Percentiles rank a stretch among this genome's conserved stretches.
phyloP scores from a whole-genome alignment of 257 asterid genomes.

The Gentiana dahurica region DNA sequence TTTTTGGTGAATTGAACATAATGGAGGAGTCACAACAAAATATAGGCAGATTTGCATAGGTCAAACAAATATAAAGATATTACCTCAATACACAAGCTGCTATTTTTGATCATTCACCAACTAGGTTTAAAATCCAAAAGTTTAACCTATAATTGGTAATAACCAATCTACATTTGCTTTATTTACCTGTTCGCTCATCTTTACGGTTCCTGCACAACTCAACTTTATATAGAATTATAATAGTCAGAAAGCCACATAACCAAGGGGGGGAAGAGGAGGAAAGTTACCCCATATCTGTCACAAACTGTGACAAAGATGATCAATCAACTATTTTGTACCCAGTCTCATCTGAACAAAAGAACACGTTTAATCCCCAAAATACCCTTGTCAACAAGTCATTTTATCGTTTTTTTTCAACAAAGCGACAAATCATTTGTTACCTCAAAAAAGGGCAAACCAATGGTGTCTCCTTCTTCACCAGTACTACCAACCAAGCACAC shows the following conservation, averaged over 20 bases:
- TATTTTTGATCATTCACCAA: too few species aligned
- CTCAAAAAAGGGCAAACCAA: constrained; percentile 15
- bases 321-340: constrained; percentile 11
- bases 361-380: constrained; percentile 6
- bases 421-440: constrained; percentile 27
- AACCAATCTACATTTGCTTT: constrained; percentile 2
- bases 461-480: constrained; percentile 29
- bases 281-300: constrained; percentile 18
- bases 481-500: constrained; percentile 24
- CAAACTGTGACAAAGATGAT: constrained; percentile 19
- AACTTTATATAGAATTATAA: constrained; percentile 7
- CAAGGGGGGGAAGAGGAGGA: constrained; percentile 5
- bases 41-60: too few species aligned
- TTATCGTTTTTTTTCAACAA: constrained; percentile 3
- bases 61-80: too few species aligned
- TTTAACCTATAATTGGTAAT: not conserved
- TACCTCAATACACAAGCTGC: too few species aligned
- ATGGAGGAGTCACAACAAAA: too few species aligned
- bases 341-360: constrained; percentile 19
- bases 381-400: constrained; percentile 17
- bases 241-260: constrained; percentile 12
- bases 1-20: too few species aligned
- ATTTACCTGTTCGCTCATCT: constrained; percentile 12
- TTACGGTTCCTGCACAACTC: constrained; percentile 18
- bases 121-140: not conserved